Percentiles rank a stretch among this genome's conserved stretches.
phyloP scores from a whole-genome alignment of 176 grass and related monocot genomes.

The Juncus inflexus region DNA sequence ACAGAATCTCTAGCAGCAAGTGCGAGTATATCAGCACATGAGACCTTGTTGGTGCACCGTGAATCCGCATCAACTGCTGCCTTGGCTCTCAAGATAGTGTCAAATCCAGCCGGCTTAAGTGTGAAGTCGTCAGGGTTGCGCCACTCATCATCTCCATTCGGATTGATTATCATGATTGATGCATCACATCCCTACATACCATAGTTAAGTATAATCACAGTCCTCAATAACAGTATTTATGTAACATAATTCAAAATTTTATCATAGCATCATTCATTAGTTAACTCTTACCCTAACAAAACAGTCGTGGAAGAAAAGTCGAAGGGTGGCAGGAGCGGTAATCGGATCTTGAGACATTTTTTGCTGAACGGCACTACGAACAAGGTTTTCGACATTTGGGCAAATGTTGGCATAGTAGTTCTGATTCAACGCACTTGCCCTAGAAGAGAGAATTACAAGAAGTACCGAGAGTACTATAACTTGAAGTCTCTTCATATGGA shows the following conservation, averaged over 20 bases:
- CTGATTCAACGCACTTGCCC: conserved; percentile 8
- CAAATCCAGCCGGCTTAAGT: conserved; percentile 44
- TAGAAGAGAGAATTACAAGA: not conserved
- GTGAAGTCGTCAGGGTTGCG: conserved; percentile 33
- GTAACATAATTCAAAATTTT: not conserved
- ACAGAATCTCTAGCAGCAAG: conserved; percentile 58
- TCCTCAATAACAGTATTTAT: not conserved
- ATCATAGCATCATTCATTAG: not conserved
- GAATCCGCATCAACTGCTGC: conserved; percentile 48
- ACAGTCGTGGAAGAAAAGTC: conserved; percentile 78
- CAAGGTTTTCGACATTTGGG: conserved; percentile 44
- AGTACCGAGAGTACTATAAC: conserved; percentile 17
- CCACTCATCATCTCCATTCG: conserved; percentile 60
- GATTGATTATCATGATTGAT: conserved; percentile 51
- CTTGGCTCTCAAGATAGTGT: conserved; percentile 50
- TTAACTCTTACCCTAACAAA: conserved; percentile 39
- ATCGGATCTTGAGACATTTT: conserved; percentile 35
- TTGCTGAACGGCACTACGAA: conserved; percentile 34
- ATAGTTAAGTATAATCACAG: not conserved
- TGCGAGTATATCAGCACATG: conserved; percentile 71
- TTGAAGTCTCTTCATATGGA: conserved; percentile 25
- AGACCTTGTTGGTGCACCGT: conserved; percentile 51
- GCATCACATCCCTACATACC: conserved; percentile 55
- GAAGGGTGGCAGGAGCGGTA: conserved; percentile 38
- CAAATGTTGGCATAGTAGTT: conserved; percentile 48